These are phyloP conservation scores for Tulasnella sp. DNA, from an alignment of 768 basidiomycete genomes.

Conservation along the genomic window DNA sequence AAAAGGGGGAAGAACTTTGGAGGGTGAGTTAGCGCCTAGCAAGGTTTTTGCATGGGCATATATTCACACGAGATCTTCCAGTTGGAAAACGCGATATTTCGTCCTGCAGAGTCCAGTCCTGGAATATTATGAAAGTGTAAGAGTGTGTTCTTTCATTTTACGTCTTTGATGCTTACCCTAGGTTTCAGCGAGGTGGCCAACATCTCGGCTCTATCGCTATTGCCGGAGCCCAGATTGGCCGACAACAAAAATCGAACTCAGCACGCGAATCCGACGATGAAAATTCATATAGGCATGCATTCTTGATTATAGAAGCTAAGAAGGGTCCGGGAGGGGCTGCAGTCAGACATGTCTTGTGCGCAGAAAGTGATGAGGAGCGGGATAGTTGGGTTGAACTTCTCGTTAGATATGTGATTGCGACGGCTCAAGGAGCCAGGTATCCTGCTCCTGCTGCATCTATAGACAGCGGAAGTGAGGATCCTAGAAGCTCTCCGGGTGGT, in stretches of 20 bases:
- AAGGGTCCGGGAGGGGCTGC: slow-evolving; percentile 55
- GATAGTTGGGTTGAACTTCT: slow-evolving; percentile 93
- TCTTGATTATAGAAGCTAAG: slow-evolving; percentile 87
- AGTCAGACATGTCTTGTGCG: slow-evolving; percentile 85
- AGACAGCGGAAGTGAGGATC: too few relatives aligned
- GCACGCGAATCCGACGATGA: slow-evolving; percentile 56
- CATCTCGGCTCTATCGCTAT: slow-evolving; percentile 85
- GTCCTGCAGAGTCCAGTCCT: slow-evolving; percentile 81
- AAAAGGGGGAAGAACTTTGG: slow-evolving; percentile 97
- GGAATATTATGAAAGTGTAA: slow-evolving; percentile 90
- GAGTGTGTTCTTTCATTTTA: slow-evolving; percentile 27
- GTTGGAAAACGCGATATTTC: slow-evolving; percentile 90
- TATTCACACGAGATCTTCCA: slow-evolving; percentile 1
- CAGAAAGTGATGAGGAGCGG: slow-evolving; percentile 85
- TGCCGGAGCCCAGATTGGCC: slow-evolving; percentile 89
- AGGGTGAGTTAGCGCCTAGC: slow-evolving; percentile 31
- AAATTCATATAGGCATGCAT: slow-evolving; percentile 91
- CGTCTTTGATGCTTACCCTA: not conserved
- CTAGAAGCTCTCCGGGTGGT: too few relatives aligned
- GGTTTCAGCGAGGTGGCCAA: slow-evolving; percentile 68
- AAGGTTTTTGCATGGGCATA: not conserved
- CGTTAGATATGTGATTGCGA: slow-evolving; percentile 71
- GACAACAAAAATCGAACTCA: slow-evolving; percentile 61
- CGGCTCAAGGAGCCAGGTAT: too few relatives aligned
- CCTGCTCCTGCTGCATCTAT: too few relatives aligned